Evolutionary conservation across 2,329 filamentous ascomycete species (phyloP), one percentile per base, ranked within the genome.

Genomic region (Xylariaceae sp.): DNA sequence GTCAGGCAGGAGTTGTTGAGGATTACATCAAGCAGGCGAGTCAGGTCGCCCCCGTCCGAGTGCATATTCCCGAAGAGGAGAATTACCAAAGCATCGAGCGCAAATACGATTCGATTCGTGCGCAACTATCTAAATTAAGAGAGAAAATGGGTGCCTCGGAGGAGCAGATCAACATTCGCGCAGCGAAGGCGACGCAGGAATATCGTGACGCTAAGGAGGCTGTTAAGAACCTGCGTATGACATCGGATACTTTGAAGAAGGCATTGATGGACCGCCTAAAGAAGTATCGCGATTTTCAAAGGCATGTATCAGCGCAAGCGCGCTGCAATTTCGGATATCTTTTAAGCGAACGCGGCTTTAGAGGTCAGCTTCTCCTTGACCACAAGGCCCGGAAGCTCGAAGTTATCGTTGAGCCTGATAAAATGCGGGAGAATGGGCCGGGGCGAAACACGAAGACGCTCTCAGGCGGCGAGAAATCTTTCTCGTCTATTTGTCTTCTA

Each of bases 401-500:
- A 59, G 81, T 99, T 54, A 80, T 87, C 59, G 88, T 92, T 57
- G 83, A 87, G 67, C 84, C 84, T 0, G 83, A 86, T 56, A 78
- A 83, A 66, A 94, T 87, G 19, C 85, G 80, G 61, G 83, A 80
- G 62, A 85, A 80, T 56, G 82, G 81, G 19, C 78, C 81, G 3
- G 91, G 90, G 2, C 83, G 92, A 47, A 88, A 88, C 65, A 92
- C 94, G 21, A 95, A 90, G 72, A 97, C 92, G 0, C 77, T 99
- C 1, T 96, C 92, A 8, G 94, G 94, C 49, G 94, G 94, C 29
- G 94, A 99, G 70, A 99, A 99, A 70, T 97, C 92, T 0, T 99
- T 97, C 70, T 95, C 92, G 3, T 96, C 92, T 3, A 95, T 97
- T 55, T 99, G 94, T 72, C 80, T 99, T 63, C 76, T 99, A 51